Percentiles rank a stretch among this genome's conserved stretches.
Conservation (phyloP, 2,329 filamentous ascomycete genomes). For the Dactylellina sp. region DNA sequence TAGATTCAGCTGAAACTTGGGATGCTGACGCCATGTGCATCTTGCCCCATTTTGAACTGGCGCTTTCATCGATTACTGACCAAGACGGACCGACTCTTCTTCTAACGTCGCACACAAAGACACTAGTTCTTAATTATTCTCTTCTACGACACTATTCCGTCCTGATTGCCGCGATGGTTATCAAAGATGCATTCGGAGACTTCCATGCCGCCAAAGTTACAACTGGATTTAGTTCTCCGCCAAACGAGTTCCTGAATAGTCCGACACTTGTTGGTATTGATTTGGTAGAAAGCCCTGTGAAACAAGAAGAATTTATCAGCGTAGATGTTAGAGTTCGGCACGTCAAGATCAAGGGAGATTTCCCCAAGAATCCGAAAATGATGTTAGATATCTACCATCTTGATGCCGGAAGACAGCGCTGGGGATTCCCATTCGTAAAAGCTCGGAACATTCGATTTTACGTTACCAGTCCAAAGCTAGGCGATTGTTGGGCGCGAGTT, state of each 20-base stretch:
- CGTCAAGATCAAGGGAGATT: slow-evolving; percentile 85
- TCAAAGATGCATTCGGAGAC: slow-evolving; percentile 74
- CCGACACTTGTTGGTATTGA: slow-evolving; percentile 52
- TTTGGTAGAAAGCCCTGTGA: slow-evolving; percentile 56
- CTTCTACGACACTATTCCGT: slow-evolving; percentile 92
- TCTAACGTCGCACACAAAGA: slow-evolving; percentile 82
- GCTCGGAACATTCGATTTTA: slow-evolving; percentile 85
- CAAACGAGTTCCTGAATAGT: slow-evolving; percentile 18
- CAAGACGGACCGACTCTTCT: slow-evolving; percentile 88
- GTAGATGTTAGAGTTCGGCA: slow-evolving; percentile 84
- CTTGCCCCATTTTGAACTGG: slow-evolving; percentile 86
- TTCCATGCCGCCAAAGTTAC: slow-evolving; percentile 33
- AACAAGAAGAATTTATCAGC: slow-evolving; percentile 75
- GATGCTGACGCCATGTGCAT: slow-evolving; percentile 87
- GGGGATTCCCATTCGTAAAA: slow-evolving; percentile 83
- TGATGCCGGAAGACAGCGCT: slow-evolving; percentile 85
- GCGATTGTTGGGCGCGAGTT: slow-evolving; percentile 84
- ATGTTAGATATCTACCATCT: slow-evolving; percentile 89
- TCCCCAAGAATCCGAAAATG: slow-evolving; percentile 89
- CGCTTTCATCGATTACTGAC: slow-evolving; percentile 86
- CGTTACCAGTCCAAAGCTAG: slow-evolving; percentile 85
- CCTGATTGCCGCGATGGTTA: slow-evolving; percentile 80
- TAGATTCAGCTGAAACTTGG: slow-evolving; percentile 85
- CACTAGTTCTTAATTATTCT: slow-evolving; percentile 86
- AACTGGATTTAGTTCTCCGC: slow-evolving; percentile 9